These are phyloP conservation scores for Termitomyces sp. DNA, from an alignment of 768 basidiomycete genomes.

Conservation along the genomic window DNA sequence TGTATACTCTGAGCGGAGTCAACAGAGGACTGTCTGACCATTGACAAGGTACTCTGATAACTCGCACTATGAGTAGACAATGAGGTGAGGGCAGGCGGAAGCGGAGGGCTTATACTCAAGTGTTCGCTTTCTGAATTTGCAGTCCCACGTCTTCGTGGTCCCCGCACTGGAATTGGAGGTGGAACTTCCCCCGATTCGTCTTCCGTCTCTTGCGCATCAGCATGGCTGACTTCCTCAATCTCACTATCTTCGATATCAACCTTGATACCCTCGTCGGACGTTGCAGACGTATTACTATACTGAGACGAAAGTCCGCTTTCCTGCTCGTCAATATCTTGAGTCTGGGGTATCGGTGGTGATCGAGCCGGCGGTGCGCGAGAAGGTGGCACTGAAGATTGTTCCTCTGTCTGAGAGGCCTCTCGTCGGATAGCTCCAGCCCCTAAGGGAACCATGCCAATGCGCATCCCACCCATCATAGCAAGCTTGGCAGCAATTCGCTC, in stretches of 20 bases:
- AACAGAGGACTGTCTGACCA: constrained; percentile 30
- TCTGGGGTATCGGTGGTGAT: constrained; percentile 28
- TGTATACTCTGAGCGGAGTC: constrained; percentile 21
- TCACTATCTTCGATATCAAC: constrained; percentile 73
- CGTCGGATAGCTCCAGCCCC: constrained; percentile 26
- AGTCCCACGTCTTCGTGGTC: constrained; percentile 16
- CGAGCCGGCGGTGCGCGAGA: constrained; percentile 15
- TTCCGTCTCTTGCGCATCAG: constrained; percentile 35
- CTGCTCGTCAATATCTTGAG: constrained; percentile 26
- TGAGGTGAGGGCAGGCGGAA: constrained; percentile 33
- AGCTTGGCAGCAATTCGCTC: constrained; percentile 49
- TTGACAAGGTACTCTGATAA: constrained; percentile 25
- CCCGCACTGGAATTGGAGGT: constrained; percentile 52
- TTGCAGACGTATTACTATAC: constrained; percentile 24
- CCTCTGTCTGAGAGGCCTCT: constrained; percentile 23
- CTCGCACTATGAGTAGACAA: constrained; percentile 37
- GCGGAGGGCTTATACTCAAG: constrained; percentile 21
- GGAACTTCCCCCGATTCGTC: constrained; percentile 42
- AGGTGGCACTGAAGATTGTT: constrained; percentile 11
- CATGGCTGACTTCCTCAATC: constrained; percentile 58
- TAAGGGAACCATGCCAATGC: constrained; percentile 52
- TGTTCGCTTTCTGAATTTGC: constrained; percentile 14
- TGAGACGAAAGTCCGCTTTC: constrained; percentile 28
- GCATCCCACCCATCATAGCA: constrained; percentile 52
- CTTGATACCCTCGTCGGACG: constrained; percentile 56